phyloP scores from a whole-genome alignment of 768 basidiomycete genomes.

The Melanogaster broomeanus region DNA sequence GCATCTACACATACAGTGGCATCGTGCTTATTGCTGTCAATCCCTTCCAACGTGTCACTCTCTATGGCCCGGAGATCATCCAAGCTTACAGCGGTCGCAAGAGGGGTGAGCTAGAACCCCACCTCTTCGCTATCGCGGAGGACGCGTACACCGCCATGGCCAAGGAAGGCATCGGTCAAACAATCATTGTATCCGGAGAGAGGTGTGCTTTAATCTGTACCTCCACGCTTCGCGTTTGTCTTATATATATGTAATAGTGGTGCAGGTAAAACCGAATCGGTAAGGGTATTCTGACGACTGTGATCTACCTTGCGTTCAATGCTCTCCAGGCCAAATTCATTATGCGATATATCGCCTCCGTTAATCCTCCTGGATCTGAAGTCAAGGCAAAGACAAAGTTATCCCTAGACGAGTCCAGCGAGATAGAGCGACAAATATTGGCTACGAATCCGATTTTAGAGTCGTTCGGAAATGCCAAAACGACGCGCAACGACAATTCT shows the following conservation, averaged over 20 bases:
- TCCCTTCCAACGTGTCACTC: slow-evolving; percentile 95
- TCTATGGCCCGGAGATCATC: slow-evolving; percentile 96
- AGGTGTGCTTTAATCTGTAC: slow-evolving; percentile 53
- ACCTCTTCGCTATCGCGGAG: slow-evolving; percentile 98
- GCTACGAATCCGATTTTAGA: slow-evolving; percentile 99
- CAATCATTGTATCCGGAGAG: slow-evolving; percentile 98
- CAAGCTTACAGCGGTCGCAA: slow-evolving; percentile 92
- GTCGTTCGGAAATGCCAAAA: slow-evolving; percentile 99
- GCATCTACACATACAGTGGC: slow-evolving; percentile 98
- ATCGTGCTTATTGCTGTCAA: slow-evolving; percentile 99
- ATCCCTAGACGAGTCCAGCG: slow-evolving; percentile 83
- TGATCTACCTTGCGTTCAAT: slow-evolving; percentile 2
- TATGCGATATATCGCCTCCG: slow-evolving; percentile 97
- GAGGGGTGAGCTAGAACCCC: slow-evolving; percentile 95
- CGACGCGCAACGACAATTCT: slow-evolving; percentile 98
- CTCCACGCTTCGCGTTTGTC: slow-evolving; percentile 4
- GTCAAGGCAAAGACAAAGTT: slow-evolving; percentile 67
- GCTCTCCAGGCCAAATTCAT: slow-evolving; percentile 87
- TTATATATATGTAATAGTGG: slow-evolving; percentile 61
- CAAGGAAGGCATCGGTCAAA: slow-evolving; percentile 91
- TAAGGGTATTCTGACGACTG: slow-evolving; percentile 35
- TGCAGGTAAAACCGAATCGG: slow-evolving; percentile 98
- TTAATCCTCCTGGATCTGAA: slow-evolving; percentile 77
- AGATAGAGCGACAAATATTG: slow-evolving; percentile 95
- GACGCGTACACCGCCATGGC: slow-evolving; percentile 99